Conservation (phyloP, 108 stramenopile genomes). For the Cyclotella cryptica region DNA sequence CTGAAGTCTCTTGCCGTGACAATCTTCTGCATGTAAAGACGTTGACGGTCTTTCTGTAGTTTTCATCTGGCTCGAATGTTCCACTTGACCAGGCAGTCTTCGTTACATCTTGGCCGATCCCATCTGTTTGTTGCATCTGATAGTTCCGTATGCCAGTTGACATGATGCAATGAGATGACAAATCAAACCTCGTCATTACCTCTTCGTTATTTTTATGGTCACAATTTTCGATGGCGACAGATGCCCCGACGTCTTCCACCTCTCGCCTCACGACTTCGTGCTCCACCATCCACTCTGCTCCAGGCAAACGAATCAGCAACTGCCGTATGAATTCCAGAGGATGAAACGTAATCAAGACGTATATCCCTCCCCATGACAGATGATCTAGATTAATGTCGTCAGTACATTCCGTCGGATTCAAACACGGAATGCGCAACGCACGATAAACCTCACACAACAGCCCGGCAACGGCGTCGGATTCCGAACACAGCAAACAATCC, state of each 20-base stretch:
- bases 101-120: background rate
- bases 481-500: constrained; percentile 83
- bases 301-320: constrained; percentile 69
- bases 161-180: constrained; percentile 2
- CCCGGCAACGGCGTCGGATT: constrained; percentile 59
- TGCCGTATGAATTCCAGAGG: constrained; percentile 61
- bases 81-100: constrained; percentile 56
- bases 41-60: constrained; percentile 58
- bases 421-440: constrained; percentile 46
- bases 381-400: background rate
- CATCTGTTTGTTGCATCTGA: background rate
- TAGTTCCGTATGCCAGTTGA: background rate
- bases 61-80: constrained; percentile 54
- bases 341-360: constrained; percentile 82
- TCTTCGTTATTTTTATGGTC: background rate
- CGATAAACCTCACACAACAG: constrained; percentile 73
- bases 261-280: constrained; percentile 63
- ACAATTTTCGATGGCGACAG: no score
- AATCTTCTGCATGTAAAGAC: constrained; percentile 58
- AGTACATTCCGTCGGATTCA: background rate
- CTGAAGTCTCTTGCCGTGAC: background rate
- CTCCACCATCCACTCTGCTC: constrained; percentile 69
- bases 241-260: constrained; percentile 56
- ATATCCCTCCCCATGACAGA: constrained; percentile 59
- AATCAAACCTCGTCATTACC: background rate